Evolutionary conservation across 2,329 filamentous ascomycete genomes (phyloP), one percentile per base, ranked within the genome.

Genomic region (Calonectria crousiana): DNA sequence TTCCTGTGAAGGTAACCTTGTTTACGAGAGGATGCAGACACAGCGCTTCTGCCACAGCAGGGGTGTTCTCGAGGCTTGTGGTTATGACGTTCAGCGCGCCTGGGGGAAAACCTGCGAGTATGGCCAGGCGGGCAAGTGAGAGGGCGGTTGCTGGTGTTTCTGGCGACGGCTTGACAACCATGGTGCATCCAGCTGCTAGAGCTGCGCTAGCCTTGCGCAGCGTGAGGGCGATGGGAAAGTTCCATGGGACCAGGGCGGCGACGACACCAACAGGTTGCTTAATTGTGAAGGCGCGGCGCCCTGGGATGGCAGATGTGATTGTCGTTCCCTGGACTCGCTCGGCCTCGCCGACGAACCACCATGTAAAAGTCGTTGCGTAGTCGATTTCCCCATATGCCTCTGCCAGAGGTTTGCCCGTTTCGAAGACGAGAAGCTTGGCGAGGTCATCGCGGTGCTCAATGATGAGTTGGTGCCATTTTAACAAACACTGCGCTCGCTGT

Each of bases 1-100:
- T 92, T 36, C 94, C 95, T 0, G 94, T 96, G 80, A 96, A 96
- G 75, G 93, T 94, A 73, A 96, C 88, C 82, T 95, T 95, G 74
- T 86, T 86, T 5, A 89, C 84, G 0, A 83, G 72, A 0, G 85
- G 85, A 70, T 89, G 87, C 41, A 85, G 82, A 76, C 87, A 89
- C 2, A 89, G 84, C 8, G 85, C 85, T 79, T 88, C 87, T 16
- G 86, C 86, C 3, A 89, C 82, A 1, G 78, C 69, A 0, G 88
- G 87, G 0, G 88, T 89, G 64, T 87, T 86, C 0, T 82, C 83
- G 10, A 88, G 78, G 26, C 85, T 87, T 0, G 88, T 88, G 0
- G 87, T 87, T 62, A 89, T 58, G 2, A 89, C 84, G 56, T 88
- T 88, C 28, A 97, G 89, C 0, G 93, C 93, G 3, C 95, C 95